Evolutionary conservation across 495 filamentous ascomycete genomes (phyloP).

Genomic region (Daldinia childiae): DNA sequence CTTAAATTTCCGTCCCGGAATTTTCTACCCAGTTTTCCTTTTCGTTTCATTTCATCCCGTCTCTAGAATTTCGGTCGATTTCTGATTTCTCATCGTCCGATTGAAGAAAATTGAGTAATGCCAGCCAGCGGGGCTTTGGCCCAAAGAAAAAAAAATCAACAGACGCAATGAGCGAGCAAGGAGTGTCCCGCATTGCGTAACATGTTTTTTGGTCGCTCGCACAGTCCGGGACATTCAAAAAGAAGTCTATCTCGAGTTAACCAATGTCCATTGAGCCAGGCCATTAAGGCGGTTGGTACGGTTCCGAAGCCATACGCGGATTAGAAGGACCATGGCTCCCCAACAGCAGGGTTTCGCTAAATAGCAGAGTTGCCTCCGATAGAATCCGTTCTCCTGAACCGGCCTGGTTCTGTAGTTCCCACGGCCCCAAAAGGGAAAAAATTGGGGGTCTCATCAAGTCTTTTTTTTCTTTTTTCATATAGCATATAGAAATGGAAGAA

Average conservation of each 20-base stretch:
- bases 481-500: conserved; percentile 14
- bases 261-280: conserved; percentile 27
- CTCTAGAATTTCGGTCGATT: conserved; percentile 36
- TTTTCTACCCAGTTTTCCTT: conserved; percentile 31
- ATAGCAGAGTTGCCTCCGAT: conserved; percentile 43
- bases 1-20: conserved; percentile 11
- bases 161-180: background rate
- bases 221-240: conserved; percentile 34
- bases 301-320: conserved; percentile 12
- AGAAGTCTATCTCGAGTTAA: conserved; percentile 43
- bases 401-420: conserved; percentile 45
- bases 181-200: conserved; percentile 13
- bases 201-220: conserved; percentile 14
- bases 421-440: conserved; percentile 26
- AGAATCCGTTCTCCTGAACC: conserved; percentile 42
- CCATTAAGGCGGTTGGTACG: conserved; percentile 11
- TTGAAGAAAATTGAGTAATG: conserved; percentile 17
- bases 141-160: conserved; percentile 16
- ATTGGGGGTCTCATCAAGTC: conserved; percentile 28
- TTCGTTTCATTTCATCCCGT: conserved; percentile 16
- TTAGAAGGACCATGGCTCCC: conserved; percentile 18
- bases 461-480: conserved; percentile 20
- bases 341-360: conserved; percentile 20
- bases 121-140: conserved; percentile 21
- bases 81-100: conserved; percentile 35